A percentile compares a stretch with the other conserved stretches of the same genome.
phyloP scores from a whole-genome alignment of 495 filamentous ascomycete species.

The Neurospora tetrasperma region DNA sequence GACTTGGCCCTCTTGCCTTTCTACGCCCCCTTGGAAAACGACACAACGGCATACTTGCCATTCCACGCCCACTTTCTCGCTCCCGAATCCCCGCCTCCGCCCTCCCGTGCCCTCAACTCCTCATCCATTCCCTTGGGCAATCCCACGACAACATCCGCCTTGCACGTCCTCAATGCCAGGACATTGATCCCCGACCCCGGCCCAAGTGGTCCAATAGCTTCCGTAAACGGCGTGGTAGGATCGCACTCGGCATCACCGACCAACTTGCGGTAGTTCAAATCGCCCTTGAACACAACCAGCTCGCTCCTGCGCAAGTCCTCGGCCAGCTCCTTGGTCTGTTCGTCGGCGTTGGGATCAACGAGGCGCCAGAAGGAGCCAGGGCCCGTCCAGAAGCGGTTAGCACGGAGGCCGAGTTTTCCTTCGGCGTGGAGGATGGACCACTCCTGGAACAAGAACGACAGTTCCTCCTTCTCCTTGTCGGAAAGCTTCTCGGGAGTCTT shows the following conservation, averaged over 20 bases:
- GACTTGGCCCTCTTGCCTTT: neutral
- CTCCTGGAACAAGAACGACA: slow-evolving; percentile 67
- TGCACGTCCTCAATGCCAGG: slow-evolving; percentile 83
- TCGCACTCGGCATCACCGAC: slow-evolving; percentile 81
- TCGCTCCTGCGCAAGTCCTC: slow-evolving; percentile 76
- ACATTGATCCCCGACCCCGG: slow-evolving; percentile 68
- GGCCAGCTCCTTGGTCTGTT: slow-evolving; percentile 51
- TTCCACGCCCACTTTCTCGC: slow-evolving; percentile 92
- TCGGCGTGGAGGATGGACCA: slow-evolving; percentile 74
- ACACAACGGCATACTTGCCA: slow-evolving; percentile 93
- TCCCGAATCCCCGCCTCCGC: slow-evolving; percentile 56
- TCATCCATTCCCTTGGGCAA: slow-evolving; percentile 74
- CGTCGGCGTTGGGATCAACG: slow-evolving; percentile 28
- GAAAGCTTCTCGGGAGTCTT: slow-evolving; percentile 48
- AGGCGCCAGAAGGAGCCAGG: slow-evolving; percentile 80
- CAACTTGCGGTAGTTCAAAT: slow-evolving; percentile 90
- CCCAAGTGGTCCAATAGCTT: slow-evolving; percentile 81
- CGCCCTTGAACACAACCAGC: slow-evolving; percentile 93
- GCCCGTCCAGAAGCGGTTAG: slow-evolving; percentile 85
- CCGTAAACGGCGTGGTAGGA: slow-evolving; percentile 72
- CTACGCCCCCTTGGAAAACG: slow-evolving; percentile 51
- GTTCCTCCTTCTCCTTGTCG: slow-evolving; percentile 53
- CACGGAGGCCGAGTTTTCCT: slow-evolving; percentile 66
- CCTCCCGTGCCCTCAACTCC: slow-evolving; percentile 54
- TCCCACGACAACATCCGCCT: slow-evolving; percentile 91